Conservation (phyloP, 2,329 filamentous ascomycete species). For the Madurella mycetomatis region DNA sequence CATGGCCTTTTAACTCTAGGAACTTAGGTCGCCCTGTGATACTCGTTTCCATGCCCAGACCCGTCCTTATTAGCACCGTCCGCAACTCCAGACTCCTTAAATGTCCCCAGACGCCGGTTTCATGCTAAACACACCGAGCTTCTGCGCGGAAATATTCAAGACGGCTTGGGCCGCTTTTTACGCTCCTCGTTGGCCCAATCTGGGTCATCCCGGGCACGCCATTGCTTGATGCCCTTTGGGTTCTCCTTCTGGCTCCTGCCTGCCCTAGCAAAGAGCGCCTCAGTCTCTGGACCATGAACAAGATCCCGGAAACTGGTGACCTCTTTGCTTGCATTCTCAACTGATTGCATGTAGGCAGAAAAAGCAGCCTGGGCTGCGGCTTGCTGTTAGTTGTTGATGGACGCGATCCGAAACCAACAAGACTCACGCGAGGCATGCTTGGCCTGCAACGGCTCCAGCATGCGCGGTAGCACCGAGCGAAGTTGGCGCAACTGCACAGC, state of each 20-base stretch:
- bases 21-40: too few species aligned
- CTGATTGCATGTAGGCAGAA: constrained; percentile 43
- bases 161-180: constrained; percentile 6
- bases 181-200: constrained; percentile 44
- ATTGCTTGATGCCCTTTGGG: constrained; percentile 53
- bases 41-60: background rate
- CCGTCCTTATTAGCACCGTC: background rate
- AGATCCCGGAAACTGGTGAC: constrained; percentile 48
- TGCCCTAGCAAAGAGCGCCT: constrained; percentile 49
- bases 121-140: too few species aligned
- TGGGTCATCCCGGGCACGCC: constrained; percentile 56
- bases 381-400: constrained; percentile 20
- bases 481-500: constrained; percentile 41
- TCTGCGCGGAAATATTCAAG: background rate
- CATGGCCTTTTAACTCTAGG: background rate
- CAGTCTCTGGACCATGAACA: constrained; percentile 44
- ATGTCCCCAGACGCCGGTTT: background rate
- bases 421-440: constrained; percentile 49
- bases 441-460: constrained; percentile 48
- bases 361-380: constrained; percentile 47
- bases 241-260: constrained; percentile 51
- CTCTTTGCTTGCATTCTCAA: constrained; percentile 45
- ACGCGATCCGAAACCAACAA: background rate
- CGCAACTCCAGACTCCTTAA: constrained; percentile 1
- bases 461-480: constrained; percentile 46